Conservation (phyloP, 1,139 yeast genomes). For the Pichia sp. region DNA sequence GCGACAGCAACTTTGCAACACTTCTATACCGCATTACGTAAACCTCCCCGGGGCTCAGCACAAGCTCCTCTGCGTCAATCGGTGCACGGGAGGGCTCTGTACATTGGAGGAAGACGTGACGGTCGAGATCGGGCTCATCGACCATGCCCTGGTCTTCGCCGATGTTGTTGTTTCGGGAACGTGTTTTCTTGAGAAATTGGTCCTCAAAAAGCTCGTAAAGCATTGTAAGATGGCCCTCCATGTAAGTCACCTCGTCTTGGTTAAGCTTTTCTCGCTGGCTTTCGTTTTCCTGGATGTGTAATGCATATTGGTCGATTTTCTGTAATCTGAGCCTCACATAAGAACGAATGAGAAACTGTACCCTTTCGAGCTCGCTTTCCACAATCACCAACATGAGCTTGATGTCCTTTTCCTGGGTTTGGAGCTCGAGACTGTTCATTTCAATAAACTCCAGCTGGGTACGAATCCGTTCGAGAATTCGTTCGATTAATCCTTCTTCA, state of each 20-base stretch:
- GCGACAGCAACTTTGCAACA: constrained; percentile 27
- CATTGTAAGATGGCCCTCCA: constrained; percentile 61
- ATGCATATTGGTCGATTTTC: constrained; percentile 66
- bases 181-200: constrained; percentile 64
- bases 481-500: constrained; percentile 52
- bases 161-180: constrained; percentile 52
- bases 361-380: constrained; percentile 87
- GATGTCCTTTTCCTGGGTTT: constrained; percentile 53
- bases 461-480: constrained; percentile 55
- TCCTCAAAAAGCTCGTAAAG: constrained; percentile 61
- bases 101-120: constrained; percentile 64
- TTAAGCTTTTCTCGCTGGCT: constrained; percentile 42
- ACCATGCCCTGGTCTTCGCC: constrained; percentile 76
- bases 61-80: constrained; percentile 32
- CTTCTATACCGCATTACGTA: constrained; percentile 70
- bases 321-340: constrained; percentile 73
- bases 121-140: constrained; percentile 66
- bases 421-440: constrained; percentile 49
- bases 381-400: constrained; percentile 77
- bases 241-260: constrained; percentile 56
- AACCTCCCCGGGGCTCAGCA: constrained; percentile 60
- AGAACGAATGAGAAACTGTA: constrained; percentile 72
- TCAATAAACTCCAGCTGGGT: constrained; percentile 71
- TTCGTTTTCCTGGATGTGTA: constrained; percentile 42
- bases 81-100: background rate